Percentiles rank a stretch among this genome's conserved stretches.
These are phyloP conservation scores for Ophiostoma perfectum DNA, from an alignment of 2,329 filamentous ascomycete genomes.

Conservation along the genomic window DNA sequence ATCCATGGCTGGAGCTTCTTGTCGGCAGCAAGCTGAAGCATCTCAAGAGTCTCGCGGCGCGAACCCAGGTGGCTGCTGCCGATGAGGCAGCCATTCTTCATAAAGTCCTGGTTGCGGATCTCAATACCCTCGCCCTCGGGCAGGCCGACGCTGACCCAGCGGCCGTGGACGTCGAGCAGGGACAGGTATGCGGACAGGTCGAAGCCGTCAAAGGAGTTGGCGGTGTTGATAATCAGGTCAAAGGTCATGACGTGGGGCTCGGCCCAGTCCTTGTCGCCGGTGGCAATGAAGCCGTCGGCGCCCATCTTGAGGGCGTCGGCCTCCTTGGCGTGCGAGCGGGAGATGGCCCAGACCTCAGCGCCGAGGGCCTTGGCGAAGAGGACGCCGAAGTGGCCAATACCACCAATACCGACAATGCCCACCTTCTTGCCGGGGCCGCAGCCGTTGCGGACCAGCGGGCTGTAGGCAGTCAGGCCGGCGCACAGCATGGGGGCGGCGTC, in stretches of 20 bases:
- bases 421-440: conserved; percentile 74
- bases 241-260: conserved; percentile 57
- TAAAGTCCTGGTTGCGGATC: conserved; percentile 68
- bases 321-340: conserved; percentile 55
- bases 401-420: conserved; percentile 66
- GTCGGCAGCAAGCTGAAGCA: conserved; percentile 66
- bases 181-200: conserved; percentile 67
- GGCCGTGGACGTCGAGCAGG: conserved; percentile 74
- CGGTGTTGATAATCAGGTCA: conserved; percentile 71
- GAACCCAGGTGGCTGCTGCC: conserved; percentile 66
- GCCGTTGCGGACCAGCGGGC: conserved; percentile 69
- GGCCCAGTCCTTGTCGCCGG: conserved; percentile 53
- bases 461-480: conserved; percentile 75
- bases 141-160: conserved; percentile 73
- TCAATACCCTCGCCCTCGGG: conserved; percentile 69
- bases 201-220: conserved; percentile 63
- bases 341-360: conserved; percentile 58
- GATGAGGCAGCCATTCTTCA: conserved; percentile 68
- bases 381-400: conserved; percentile 65
- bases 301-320: conserved; percentile 55
- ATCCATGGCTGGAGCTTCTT: conserved; percentile 67
- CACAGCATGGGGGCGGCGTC: conserved; percentile 77
- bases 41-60: conserved; percentile 63
- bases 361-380: conserved; percentile 64
- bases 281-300: conserved; percentile 56